A percentile compares a stretch with the other conserved stretches of the same genome.
Conservation (phyloP, 306 rosid genomes). For the Lagenaria siceraria region DNA sequence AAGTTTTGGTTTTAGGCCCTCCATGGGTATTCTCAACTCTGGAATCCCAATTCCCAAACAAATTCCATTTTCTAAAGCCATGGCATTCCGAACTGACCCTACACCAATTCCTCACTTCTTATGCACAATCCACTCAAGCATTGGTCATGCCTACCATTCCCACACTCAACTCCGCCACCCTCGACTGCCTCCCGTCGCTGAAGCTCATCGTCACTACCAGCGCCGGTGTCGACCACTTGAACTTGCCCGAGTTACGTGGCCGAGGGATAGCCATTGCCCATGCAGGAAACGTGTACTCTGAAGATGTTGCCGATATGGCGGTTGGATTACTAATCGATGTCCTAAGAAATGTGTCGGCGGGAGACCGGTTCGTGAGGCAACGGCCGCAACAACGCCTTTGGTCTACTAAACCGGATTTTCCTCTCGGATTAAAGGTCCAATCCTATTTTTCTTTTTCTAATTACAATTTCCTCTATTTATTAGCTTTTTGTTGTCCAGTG, state of each 20-base stretch:
- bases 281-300: slow-evolving; percentile 21
- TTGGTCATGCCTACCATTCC: neutral
- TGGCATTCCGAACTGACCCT: slow-evolving; percentile 16
- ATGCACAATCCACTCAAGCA: slow-evolving; percentile 10
- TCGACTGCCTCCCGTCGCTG: slow-evolving; percentile 19
- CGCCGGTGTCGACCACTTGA: slow-evolving; percentile 22
- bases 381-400: too few species aligned
- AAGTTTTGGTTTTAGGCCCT: slow-evolving; percentile 9
- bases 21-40: neutral
- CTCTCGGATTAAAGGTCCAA: slow-evolving; percentile 29
- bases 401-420: slow-evolving; percentile 10
- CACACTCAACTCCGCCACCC: slow-evolving; percentile 3
- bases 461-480: neutral
- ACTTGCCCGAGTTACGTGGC: slow-evolving; percentile 8
- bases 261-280: slow-evolving; percentile 13
- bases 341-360: slow-evolving; percentile 17
- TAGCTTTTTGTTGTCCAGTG: too few species aligned
- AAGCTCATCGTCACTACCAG: slow-evolving; percentile 13
- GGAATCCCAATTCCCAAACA: slow-evolving; percentile 15
- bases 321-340: slow-evolving; percentile 42
- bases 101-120: slow-evolving; percentile 4
- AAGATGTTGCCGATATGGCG: slow-evolving; percentile 41
- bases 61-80: slow-evolving; percentile 12
- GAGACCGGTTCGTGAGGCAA: slow-evolving; percentile 20
- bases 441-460: neutral